Base-by-base conservation (phyloP, 176 grass and related monocot species). In the Metroxylon sagu region DNA sequence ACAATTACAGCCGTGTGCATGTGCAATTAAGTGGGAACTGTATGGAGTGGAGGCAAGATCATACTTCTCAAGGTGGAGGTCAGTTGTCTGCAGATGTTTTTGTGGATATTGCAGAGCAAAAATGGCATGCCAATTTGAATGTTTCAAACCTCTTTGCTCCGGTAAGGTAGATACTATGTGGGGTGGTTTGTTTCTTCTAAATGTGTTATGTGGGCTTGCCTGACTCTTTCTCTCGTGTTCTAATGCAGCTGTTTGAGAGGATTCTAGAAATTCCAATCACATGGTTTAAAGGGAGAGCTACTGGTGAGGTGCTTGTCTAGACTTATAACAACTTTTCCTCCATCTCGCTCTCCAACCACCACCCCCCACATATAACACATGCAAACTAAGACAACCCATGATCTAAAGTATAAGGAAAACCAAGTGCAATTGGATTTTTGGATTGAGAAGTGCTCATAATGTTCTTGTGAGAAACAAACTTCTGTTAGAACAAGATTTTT, bases 41-140 rank as follows among this genome's bases (percentile, higher is more conserved):
- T 76, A 97, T 85, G 92, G 92, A 97, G 65, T 97, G 92, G 84
- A 86, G 86, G 62, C 77, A 91, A 61, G 81, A 91, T 26, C 84
- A 67, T 48, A 85, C 87, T 76, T 88, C 84, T 61, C 84, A 97
- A 79, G 87, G 92, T 75, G 92, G 92, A 49, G 92, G 92, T 66
- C 77, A 82, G 62, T 81, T 97, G 74, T 79, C 77, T 62, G 83
- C 84, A 59, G 92, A 90, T 83, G 92, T 97, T 61, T 97, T 91
- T 82, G 92, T 88, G 77, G 84, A 91, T 70, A 90, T 83, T 75
- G 60, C 69, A 60, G 87, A 97, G 83, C 65, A 97, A 66, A 91
- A 85, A 71, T 97, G 92, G 92, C 92, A 97, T 78, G 92, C 81
- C 75, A 91, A 97, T 83, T 69, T 97, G 70, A 88, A 73, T 71